Percentiles rank a stretch among this genome's conserved stretches.
These are phyloP conservation scores for Curvularia verruculosa DNA, from an alignment of 2,329 filamentous ascomycete species.

Conservation along the genomic window DNA sequence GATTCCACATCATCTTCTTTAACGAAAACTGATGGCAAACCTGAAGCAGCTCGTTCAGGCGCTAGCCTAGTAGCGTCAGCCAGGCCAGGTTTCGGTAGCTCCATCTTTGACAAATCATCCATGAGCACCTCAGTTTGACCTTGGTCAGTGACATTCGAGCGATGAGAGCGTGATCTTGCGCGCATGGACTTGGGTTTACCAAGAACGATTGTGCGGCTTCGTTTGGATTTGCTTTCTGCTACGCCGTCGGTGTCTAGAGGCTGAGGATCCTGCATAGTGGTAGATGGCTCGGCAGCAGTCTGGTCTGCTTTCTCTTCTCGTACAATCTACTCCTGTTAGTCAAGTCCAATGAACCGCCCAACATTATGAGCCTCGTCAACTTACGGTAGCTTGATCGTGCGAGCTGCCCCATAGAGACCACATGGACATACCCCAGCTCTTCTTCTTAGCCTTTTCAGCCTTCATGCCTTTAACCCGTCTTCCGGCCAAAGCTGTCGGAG, in stretches of 20 bases:
- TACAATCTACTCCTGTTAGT: conserved; percentile 35
- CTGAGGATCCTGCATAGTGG: conserved; percentile 22
- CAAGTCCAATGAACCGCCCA: conserved; percentile 2
- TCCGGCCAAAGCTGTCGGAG: conserved; percentile 81
- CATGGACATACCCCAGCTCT: conserved; percentile 77
- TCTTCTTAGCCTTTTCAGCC: conserved; percentile 62
- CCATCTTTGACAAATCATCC: conserved; percentile 32
- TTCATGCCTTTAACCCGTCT: conserved; percentile 61
- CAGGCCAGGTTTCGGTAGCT: conserved; percentile 27
- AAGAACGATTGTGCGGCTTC: conserved; percentile 15
- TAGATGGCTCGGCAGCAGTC: conserved; percentile 35
- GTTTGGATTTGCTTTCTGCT: conserved; percentile 15
- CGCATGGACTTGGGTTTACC: conserved; percentile 14
- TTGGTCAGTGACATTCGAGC: conserved; percentile 41
- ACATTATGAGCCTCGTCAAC: conserved; percentile 5
- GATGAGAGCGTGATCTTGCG: conserved; percentile 38
- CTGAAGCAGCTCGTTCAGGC: conserved; percentile 36
- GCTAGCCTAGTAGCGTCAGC: conserved; percentile 39
- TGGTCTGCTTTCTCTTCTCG: conserved; percentile 44
- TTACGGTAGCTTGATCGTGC: conserved; percentile 78
- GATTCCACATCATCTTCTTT: conserved; percentile 1
- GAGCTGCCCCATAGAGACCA: conserved; percentile 91
- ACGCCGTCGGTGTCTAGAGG: conserved; percentile 46
- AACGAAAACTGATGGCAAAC: conserved; percentile 24
- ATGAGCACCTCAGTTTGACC: conserved; percentile 35